Percentiles rank a stretch among this genome's conserved stretches.
These are phyloP conservation scores for Solanum sejunctum DNA, from an alignment of 257 asterid genomes.

Conservation along the genomic window DNA sequence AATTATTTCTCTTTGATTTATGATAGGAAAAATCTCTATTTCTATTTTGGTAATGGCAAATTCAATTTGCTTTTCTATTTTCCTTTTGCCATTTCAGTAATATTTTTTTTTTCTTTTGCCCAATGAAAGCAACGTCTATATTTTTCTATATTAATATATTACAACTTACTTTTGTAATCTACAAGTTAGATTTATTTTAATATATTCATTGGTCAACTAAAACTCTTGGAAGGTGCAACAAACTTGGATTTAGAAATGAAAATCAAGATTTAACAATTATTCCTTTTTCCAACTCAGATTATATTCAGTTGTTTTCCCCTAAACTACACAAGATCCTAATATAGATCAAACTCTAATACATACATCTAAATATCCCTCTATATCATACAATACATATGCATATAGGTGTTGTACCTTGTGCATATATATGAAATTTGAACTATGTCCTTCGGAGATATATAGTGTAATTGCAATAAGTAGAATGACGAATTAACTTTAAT, in stretches of 20 bases:
- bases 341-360: background rate
- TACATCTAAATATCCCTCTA: background rate
- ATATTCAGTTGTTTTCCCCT: background rate
- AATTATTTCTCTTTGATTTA: no score
- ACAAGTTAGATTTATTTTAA: conserved; percentile 6
- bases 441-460: background rate
- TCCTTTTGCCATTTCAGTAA: background rate
- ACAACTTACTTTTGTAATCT: conserved; percentile 17
- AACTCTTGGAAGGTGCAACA: conserved; percentile 16
- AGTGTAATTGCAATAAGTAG: background rate
- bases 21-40: no score
- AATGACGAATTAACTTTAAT: background rate
- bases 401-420: background rate
- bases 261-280: background rate
- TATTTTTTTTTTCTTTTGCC: background rate
- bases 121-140: background rate
- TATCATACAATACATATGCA: background rate
- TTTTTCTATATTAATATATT: background rate
- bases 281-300: background rate
- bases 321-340: background rate
- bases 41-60: background rate
- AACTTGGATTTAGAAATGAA: conserved; percentile 1
- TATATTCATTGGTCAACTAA: conserved; percentile 3
- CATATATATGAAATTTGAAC: background rate
- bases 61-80: background rate